Evolutionary conservation across 495 filamentous ascomycete species (phyloP), one percentile per base, ranked within the genome.

Genomic region (Symbiotaphrina buchneri): DNA sequence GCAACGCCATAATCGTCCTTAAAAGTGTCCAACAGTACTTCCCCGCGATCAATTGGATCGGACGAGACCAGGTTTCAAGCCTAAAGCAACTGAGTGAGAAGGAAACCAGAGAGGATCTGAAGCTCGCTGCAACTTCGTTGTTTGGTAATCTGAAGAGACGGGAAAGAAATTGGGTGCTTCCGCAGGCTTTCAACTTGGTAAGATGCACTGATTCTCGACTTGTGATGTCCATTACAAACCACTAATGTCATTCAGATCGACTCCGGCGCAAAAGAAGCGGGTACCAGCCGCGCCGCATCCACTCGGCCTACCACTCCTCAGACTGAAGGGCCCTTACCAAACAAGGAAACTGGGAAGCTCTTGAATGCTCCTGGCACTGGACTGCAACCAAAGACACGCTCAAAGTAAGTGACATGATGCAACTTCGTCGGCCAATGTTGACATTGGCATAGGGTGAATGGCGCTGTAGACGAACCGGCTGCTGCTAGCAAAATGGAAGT

Each of bases 1-100:
- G 81, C 8, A 99, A 99, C 45, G 79, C 83, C 20, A 90, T 94
- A 40, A 83, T 72, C 34, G 55, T 95, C n/a, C 58, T 94, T 32
- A 92, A 87, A 45, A 62, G 67, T 5, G 59, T 90, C 23, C 61
- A 73, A 20, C 65, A 75, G 18, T 58, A 69, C 41, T 95, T 90
- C 63, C 90, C 90, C 16, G 68, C 68, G 10, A 69, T 95, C 27
- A 84, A 87, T 41, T 84, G 77, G 57, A 81, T 84, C 55, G 87
- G 79, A 14, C 61, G 64, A 17, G 61, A 68, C 24, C 72, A 90
- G 43, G 47, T 74, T 11, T 58, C 58, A 27, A 63, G 63, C 34
- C 65, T 95, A 14, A 70, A 72, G 38, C 42, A 46, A n/a, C 43
- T 79, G 13, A 61, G 61, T 23, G 65, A 70, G 36, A 68, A 71